These are phyloP conservation scores for Starmera pachycereana DNA, from an alignment of 805 yeast genomes.

Conservation along the genomic window DNA sequence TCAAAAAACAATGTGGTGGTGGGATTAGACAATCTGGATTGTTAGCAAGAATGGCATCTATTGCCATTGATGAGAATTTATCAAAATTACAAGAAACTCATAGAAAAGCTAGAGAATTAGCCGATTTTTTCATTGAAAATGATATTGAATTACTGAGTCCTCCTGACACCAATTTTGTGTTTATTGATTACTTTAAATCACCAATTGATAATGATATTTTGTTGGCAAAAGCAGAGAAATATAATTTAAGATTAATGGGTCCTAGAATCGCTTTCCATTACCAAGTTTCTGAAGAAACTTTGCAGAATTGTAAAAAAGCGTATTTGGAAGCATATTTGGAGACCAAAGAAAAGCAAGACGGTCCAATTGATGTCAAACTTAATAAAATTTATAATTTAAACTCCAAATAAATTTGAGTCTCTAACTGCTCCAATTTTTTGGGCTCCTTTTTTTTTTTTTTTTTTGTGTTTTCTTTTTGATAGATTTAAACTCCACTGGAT, in stretches of 20 bases:
- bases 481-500: too few relatives aligned
- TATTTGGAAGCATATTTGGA: slow-evolving; percentile 29
- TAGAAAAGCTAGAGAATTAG: slow-evolving; percentile 39
- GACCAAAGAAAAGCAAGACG: slow-evolving; percentile 24
- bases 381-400: too few relatives aligned
- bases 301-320: slow-evolving; percentile 17
- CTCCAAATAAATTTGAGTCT: too few relatives aligned
- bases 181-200: slow-evolving; percentile 40
- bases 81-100: slow-evolving; percentile 39
- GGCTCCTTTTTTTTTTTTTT: too few relatives aligned
- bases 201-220: slow-evolving; percentile 48
- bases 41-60: slow-evolving; percentile 66
- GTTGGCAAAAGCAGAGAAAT: slow-evolving; percentile 41
- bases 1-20: slow-evolving; percentile 90
- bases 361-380: too few relatives aligned
- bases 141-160: slow-evolving; percentile 58
- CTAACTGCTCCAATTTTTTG: too few relatives aligned
- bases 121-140: slow-evolving; percentile 36
- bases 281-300: slow-evolving; percentile 13
- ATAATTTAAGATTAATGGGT: slow-evolving; percentile 48
- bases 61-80: slow-evolving; percentile 63
- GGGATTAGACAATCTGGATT: slow-evolving; percentile 86
- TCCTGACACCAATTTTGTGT: slow-evolving; percentile 76
- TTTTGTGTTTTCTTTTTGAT: too few relatives aligned
- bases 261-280: slow-evolving; percentile 59